Conservation (phyloP, 208 protist species). For the Vickermania ingenoplastis region DNA sequence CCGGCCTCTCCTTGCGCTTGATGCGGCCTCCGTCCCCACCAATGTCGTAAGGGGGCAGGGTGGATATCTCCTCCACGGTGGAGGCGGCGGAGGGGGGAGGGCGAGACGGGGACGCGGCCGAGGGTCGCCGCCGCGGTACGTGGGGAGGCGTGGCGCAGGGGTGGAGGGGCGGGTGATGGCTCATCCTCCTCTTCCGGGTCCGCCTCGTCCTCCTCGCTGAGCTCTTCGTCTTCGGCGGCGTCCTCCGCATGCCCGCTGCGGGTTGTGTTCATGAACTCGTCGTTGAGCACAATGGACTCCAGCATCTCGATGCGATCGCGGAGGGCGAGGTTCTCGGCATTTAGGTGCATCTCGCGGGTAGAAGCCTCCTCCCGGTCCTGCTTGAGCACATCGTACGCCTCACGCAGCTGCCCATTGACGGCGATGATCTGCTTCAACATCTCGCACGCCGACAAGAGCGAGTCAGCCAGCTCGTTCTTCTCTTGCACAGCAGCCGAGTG, state of each 20-base stretch:
- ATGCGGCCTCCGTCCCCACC: not conserved
- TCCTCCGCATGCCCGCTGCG: not conserved
- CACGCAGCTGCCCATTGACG: conserved; percentile 70
- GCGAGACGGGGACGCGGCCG: not conserved
- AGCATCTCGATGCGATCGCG: conserved; percentile 79
- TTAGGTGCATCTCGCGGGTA: conserved; percentile 59
- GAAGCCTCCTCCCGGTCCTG: conserved; percentile 28
- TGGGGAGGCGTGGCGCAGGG: too few species aligned
- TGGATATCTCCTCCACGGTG: not conserved
- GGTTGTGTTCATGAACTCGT: conserved; percentile 13
- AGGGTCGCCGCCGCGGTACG: not conserved
- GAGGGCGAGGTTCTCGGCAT: conserved; percentile 77
- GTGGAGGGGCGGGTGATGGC: not conserved
- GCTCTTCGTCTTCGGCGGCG: not conserved
- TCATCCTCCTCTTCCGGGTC: not conserved
- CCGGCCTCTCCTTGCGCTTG: not conserved
- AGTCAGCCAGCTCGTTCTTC: conserved; percentile 53
- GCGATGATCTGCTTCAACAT: conserved; percentile 67
- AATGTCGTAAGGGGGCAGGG: not conserved
- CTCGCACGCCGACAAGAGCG: conserved; percentile 58
- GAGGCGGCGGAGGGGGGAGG: not conserved
- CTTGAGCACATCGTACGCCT: conserved; percentile 53
- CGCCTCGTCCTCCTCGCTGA: not conserved
- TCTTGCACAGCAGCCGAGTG: conserved; percentile 4
- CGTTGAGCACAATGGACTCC: conserved; percentile 72